phyloP scores from a whole-genome alignment of 257 asterid genomes.

The Lithospermum erythrorhizon region DNA sequence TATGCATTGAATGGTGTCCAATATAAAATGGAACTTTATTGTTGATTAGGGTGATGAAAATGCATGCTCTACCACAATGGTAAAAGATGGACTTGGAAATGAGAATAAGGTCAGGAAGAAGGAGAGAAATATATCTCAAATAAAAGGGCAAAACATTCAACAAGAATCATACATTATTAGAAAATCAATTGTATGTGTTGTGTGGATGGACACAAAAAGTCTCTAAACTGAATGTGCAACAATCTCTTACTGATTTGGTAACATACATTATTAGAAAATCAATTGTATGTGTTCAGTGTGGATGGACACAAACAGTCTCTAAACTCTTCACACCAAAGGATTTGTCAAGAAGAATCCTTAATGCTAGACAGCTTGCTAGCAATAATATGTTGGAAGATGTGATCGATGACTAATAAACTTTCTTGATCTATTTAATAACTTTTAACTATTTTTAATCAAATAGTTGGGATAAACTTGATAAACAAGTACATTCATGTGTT shows the following conservation, averaged over 20 bases:
- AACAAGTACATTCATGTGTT: not conserved
- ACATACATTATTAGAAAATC: not conserved
- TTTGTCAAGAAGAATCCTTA: conserved; percentile 35
- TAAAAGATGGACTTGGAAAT: not conserved
- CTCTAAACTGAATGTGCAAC: not conserved
- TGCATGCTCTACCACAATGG: not conserved
- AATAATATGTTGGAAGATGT: conserved; percentile 19
- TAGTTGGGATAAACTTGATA: not conserved
- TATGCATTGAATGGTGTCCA: too few relatives aligned
- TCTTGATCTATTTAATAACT: too few relatives aligned
- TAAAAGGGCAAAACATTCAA: too few relatives aligned
- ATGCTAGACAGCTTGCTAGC: conserved; percentile 76
- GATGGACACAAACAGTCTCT: not conserved
- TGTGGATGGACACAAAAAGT: not conserved
- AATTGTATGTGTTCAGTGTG: not conserved
- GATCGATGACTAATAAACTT: not conserved
- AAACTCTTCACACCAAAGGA: not conserved
- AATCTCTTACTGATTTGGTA: not conserved
- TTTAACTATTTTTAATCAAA: too few relatives aligned
- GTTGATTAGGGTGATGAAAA: not conserved
- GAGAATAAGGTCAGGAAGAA: not conserved
- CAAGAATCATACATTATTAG: not conserved
- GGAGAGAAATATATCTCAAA: too few relatives aligned
- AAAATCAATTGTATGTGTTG: not conserved
- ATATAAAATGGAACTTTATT: too few relatives aligned